Evolutionary conservation across 331 rosid species (phyloP).

Genomic region (Dryas integrifolia): DNA sequence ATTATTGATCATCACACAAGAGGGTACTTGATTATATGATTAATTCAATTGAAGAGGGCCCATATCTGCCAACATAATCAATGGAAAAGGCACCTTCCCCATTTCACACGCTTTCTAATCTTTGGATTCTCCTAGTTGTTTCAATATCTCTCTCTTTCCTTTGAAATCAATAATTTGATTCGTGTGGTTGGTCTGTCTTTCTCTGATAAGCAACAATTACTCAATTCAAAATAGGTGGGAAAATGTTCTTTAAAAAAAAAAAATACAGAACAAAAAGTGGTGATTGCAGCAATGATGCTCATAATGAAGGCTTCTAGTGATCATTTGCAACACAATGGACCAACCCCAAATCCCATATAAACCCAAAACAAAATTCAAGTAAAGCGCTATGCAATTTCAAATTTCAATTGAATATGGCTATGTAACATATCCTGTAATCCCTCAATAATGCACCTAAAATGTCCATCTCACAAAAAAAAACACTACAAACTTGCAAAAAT

Average conservation of each 20-base stretch:
- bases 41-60: conserved; percentile 31
- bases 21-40: conserved; percentile 29
- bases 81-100: conserved; percentile 28
- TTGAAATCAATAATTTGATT: conserved; percentile 15
- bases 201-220: conserved; percentile 10
- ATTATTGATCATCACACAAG: conserved; percentile 31
- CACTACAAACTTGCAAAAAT: conserved; percentile 33
- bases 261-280: conserved; percentile 28
- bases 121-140: conserved; percentile 58
- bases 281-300: conserved; percentile 54
- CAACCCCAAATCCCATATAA: conserved; percentile 17
- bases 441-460: conserved; percentile 43
- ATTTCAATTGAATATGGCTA: conserved; percentile 46
- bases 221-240: conserved; percentile 34
- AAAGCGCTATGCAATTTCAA: conserved; percentile 24
- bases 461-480: conserved; percentile 27
- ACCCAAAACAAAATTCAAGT: conserved; percentile 7
- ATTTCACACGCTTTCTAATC: conserved; percentile 31
- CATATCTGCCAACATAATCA: conserved; percentile 27
- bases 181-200: conserved; percentile 28
- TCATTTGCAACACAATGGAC: conserved; percentile 25
- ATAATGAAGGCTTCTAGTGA: conserved; percentile 31
- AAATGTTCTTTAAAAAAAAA: conserved; percentile 10
- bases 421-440: conserved; percentile 48
- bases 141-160: conserved; percentile 3